Evolutionary conservation across 148 eudicot genomes (phyloP).

Genomic region (Suaeda aralocaspica): DNA sequence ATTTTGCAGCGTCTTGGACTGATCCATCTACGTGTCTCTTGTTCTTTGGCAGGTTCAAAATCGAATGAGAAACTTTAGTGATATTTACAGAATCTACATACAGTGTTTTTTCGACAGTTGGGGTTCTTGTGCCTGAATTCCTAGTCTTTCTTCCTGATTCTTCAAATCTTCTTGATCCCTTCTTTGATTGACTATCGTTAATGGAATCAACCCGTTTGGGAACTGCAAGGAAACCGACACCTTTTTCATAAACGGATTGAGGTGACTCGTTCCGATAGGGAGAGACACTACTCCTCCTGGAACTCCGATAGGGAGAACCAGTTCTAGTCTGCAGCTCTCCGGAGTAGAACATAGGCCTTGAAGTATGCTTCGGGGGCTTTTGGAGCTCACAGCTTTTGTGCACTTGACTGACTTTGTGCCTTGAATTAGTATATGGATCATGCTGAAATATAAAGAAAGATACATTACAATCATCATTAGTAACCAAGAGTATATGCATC

Average conservation of each 20-base stretch:
- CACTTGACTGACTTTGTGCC: constrained; percentile 39
- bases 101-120: constrained; percentile 57
- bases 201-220: constrained; percentile 40
- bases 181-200: constrained; percentile 29
- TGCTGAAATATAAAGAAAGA: constrained; percentile 5
- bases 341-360: constrained; percentile 47
- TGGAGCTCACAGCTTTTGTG: constrained; percentile 56
- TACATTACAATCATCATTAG: neutral
- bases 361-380: constrained; percentile 31
- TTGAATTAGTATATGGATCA: constrained; percentile 22
- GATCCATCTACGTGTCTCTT: constrained; percentile 23
- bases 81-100: constrained; percentile 52
- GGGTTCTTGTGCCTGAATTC: constrained; percentile 29
- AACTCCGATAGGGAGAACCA: constrained; percentile 55
- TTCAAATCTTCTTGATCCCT: constrained; percentile 24
- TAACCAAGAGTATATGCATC: neutral
- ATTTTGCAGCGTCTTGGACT: neutral
- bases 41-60: constrained; percentile 29
- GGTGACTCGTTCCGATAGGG: constrained; percentile 60
- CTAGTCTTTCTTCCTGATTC: constrained; percentile 30
- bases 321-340: constrained; percentile 49
- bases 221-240: constrained; percentile 48
- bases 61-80: constrained; percentile 26
- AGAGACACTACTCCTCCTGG: constrained; percentile 44
- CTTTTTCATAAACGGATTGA: constrained; percentile 52